phyloP scores from a whole-genome alignment of 371 early-diverging fungal species.

The Mortierella sp. region DNA sequence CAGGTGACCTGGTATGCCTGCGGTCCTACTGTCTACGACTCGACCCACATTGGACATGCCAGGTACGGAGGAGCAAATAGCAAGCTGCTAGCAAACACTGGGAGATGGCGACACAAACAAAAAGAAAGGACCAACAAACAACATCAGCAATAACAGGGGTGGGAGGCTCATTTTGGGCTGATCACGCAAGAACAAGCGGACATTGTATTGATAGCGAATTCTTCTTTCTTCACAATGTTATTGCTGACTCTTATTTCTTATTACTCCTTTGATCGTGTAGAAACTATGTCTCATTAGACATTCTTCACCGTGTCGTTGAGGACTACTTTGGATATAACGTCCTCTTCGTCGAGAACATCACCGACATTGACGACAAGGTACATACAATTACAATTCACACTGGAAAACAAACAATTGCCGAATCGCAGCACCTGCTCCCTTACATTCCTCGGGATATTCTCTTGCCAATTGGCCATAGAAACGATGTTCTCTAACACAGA shows the following conservation, averaged over 20 bases:
- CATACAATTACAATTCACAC: neutral
- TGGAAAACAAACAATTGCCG: neutral
- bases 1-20: conserved; percentile 97
- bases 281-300: conserved; percentile 97
- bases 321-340: conserved; percentile 98
- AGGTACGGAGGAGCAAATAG: conserved; percentile 60
- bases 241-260: neutral
- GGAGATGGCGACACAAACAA: conserved; percentile 18
- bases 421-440: neutral
- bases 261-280: conserved; percentile 57
- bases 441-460: neutral
- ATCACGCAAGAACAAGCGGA: conserved; percentile 23
- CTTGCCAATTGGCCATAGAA: neutral
- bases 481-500: neutral
- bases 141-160: neutral
- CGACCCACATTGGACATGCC: conserved; percentile 99
- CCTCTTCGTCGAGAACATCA: conserved; percentile 98
- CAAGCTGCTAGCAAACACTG: neutral
- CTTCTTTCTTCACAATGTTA: neutral
- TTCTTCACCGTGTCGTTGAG: conserved; percentile 94
- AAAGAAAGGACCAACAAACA: neutral
- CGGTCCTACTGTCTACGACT: conserved; percentile 99
- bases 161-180: conserved; percentile 2
- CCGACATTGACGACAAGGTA: conserved; percentile 99
- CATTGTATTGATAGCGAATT: conserved; percentile 4